Base-by-base conservation (phyloP, 2,329 filamentous ascomycete genomes). In the Fusarium verticillioides region DNA sequence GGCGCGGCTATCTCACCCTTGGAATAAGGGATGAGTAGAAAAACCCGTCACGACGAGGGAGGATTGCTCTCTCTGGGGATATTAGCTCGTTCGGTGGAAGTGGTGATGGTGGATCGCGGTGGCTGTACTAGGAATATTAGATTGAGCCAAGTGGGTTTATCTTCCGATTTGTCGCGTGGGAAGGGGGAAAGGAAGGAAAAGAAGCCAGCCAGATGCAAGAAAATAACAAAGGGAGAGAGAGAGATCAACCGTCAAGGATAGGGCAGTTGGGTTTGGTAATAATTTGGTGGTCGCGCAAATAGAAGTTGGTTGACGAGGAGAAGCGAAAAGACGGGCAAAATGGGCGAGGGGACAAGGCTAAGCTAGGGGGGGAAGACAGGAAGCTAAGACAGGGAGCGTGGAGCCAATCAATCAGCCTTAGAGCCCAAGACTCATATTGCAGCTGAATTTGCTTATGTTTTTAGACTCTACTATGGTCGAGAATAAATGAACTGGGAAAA, bases 41-140 rank as follows among this genome's bases (percentile, higher is more conserved):
- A 49, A 50, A 50, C 23, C 16, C 26, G 34, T 47, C 49, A 23
- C 19, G 37, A 43, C 18, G 59, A 60, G 47, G 34, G 34, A 59
- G 32, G 40, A 30, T 19, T n/a, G 12, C 26, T 2, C 21, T 61
- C 32, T 57, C n/a, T 34, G 28, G 64, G 66, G 65, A 69, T 69
- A 69, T 69, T 69, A 69, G 65, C 39, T 53, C 40, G 34, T 46
- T 46, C 57, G 66, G 65, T 63, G 58, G 65, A 69, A 69, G 40
- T 69, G 65, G 65, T 69, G 66, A 69, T 69, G 65, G 66, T 69
- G 66, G 66, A 69, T 69, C 66, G n/a, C 28, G 21, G 66, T 44
- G 58, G 58, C 39, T 69, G 59, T 52, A 42, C 66, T 69, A 69
- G 65, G 66, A 54, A 64, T 64, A 32, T 32, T 63, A 34, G n/a